Evolutionary conservation across 345 rosid species (phyloP), one percentile per base, ranked within the genome.

Genomic region (Pugionium dolabratum): DNA sequence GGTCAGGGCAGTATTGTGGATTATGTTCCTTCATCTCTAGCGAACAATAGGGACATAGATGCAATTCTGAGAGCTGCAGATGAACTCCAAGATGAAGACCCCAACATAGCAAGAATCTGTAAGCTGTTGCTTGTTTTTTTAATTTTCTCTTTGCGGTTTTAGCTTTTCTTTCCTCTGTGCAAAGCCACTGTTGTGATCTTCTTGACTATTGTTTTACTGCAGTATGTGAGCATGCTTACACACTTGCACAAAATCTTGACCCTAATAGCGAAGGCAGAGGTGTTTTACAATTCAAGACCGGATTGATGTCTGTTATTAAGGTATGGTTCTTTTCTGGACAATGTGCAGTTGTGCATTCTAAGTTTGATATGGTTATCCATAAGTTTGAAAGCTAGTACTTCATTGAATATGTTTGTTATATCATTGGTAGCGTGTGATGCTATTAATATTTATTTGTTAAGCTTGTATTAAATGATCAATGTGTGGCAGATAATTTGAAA

Each of bases 191-290:
- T 11, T 33, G 31, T 77, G 30, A 55, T 60, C n/a, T 59, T 60
- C 3, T 35, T 62, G 29, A 55, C 37, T 6, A 5, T 76, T 72
- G 18, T 53, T 52, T 56, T 35, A 56, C 34, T 79, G 82, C 83
- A 93, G 98, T 94, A 39, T 94, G 99, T 67, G 99, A 94, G 77
- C 99, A 94, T 77, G 99, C 83, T 55, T 94, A 94, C 76, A 84
- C 95, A 2, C 90, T 90, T 37, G 99, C 99, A 0, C 99, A 94
- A 65, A 88, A 82, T 80, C 85, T 94, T 76, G 99, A 94, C 72
- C 99, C 99, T 30, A 85, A 90, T 60, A 88, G 99, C 18, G 99
- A 94, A 76, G 97, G 97, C 52, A 90, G 99, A 73, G 99, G 99
- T 49, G 99, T 94, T 67, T 71, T 94, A 48, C 99, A 94, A 47